Evolutionary conservation across 106 monocot genomes (phyloP).

Genomic region (Agapanthus africanus): DNA sequence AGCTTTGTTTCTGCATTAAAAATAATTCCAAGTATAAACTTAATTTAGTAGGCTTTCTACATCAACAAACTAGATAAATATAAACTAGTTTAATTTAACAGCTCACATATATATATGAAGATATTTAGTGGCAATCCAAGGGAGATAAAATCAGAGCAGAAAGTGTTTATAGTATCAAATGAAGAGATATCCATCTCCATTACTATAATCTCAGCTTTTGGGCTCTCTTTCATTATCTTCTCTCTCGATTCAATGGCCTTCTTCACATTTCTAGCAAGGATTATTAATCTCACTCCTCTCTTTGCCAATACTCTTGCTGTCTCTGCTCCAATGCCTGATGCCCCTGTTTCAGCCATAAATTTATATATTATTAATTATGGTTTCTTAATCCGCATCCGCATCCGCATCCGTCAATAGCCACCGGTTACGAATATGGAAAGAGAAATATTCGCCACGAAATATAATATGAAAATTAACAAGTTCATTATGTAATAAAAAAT

Average conservation of each 20-base stretch:
- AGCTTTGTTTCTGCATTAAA: conserved; percentile 52
- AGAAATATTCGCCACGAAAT: too few species aligned
- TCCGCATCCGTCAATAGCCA: too few species aligned
- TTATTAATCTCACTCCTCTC: conserved; percentile 42
- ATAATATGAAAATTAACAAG: too few species aligned
- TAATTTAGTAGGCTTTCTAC: too few species aligned
- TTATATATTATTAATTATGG: too few species aligned
- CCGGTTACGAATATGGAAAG: too few species aligned
- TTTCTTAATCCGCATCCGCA: too few species aligned
- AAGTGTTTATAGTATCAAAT: conserved; percentile 38
- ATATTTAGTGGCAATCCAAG: conserved; percentile 58
- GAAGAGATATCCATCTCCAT: conserved; percentile 47
- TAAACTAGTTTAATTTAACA: too few species aligned
- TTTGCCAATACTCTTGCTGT: conserved; percentile 54
- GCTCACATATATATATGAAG: too few species aligned
- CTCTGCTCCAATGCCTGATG: conserved; percentile 71
- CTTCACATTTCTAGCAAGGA: conserved; percentile 57
- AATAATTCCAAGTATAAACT: too few species aligned
- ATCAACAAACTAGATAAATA: too few species aligned
- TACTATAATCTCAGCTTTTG: conserved; percentile 30
- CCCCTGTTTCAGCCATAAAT: conserved; percentile 29
- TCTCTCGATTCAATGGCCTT: conserved; percentile 32
- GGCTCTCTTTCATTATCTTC: conserved; percentile 30
- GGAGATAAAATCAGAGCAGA: conserved; percentile 34
- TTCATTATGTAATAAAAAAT: neutral